A percentile compares a stretch with the other conserved stretches of the same genome.
These are phyloP conservation scores for Pistacia vera DNA, from an alignment of 345 rosid species.

Conservation along the genomic window DNA sequence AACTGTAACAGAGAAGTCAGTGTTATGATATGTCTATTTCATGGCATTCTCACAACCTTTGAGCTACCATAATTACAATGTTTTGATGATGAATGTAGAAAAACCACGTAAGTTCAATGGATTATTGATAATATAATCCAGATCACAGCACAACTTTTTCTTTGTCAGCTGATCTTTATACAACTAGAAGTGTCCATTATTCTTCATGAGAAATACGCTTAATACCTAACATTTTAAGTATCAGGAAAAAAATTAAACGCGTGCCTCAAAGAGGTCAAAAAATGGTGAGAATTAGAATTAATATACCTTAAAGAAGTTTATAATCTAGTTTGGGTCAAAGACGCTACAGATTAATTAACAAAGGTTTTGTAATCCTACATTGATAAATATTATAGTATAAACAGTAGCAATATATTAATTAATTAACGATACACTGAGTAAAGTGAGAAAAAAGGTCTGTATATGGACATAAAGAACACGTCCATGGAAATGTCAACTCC, in stretches of 20 bases:
- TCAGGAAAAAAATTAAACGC: conserved; percentile 13
- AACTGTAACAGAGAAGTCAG: not conserved
- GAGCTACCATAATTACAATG: not conserved
- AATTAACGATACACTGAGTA: not conserved
- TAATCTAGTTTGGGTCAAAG: conserved; percentile 51
- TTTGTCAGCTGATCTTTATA: conserved; percentile 6
- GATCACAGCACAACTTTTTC: conserved; percentile 1
- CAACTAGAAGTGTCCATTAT: not conserved
- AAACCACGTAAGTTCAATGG: conserved; percentile 23
- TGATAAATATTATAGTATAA: too few relatives aligned
- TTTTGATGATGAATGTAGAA: not conserved
- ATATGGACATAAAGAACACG: conserved; percentile 21
- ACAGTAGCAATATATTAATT: not conserved
- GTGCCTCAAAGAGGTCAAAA: conserved; percentile 35
- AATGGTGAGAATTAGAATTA: not conserved
- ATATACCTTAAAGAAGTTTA: not conserved
- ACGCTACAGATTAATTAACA: conserved; percentile 30
- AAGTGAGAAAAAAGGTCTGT: not conserved
- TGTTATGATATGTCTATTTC: conserved; percentile 5
- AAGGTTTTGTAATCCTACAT: too few relatives aligned
- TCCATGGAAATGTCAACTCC: conserved; percentile 30
- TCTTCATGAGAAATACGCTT: conserved; percentile 14
- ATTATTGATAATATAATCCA: not conserved
- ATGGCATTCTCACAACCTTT: not conserved
- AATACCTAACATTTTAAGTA: conserved; percentile 35